Evolutionary conservation across 208 protist species (phyloP).

Genomic region (Acanthamoeba lenticulata): DNA sequence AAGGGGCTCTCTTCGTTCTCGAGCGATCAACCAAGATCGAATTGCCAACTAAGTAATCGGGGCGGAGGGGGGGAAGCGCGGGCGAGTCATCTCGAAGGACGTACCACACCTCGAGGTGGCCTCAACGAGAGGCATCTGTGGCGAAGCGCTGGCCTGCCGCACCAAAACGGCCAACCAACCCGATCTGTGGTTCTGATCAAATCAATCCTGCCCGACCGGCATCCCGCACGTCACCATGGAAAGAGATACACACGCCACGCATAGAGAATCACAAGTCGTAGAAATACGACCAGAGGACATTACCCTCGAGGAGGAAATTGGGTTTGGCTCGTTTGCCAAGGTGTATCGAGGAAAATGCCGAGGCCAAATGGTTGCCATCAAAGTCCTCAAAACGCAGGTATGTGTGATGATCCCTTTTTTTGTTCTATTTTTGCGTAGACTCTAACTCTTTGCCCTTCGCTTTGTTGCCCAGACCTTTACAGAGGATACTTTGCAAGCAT

Average conservation of each 20-base stretch:
- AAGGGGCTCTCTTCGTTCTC: neutral
- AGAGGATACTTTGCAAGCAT: neutral
- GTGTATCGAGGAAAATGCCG: constrained; percentile 50
- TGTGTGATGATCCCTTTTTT: neutral
- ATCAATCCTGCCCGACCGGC: neutral
- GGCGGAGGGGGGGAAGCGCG: too few species aligned
- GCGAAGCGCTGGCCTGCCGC: too few species aligned
- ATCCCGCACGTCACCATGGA: neutral
- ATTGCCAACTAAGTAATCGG: too few species aligned
- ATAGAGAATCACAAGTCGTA: neutral
- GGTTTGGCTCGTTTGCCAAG: constrained; percentile 44
- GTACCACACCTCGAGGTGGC: too few species aligned
- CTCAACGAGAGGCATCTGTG: too few species aligned
- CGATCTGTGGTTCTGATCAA: too few species aligned
- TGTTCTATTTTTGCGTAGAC: neutral
- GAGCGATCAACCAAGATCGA: too few species aligned
- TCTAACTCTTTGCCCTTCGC: neutral
- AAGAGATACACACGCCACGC: neutral
- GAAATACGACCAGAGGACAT: constrained; percentile 59
- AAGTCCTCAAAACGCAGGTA: constrained; percentile 48
- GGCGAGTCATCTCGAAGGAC: too few species aligned
- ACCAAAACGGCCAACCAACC: neutral
- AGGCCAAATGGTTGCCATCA: constrained; percentile 63
- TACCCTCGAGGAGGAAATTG: constrained; percentile 45
- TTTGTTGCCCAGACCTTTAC: neutral